Evolutionary conservation across 2,329 filamentous ascomycete genomes (phyloP), one percentile per base, ranked within the genome.

Genomic region (Cercospora sp.): DNA sequence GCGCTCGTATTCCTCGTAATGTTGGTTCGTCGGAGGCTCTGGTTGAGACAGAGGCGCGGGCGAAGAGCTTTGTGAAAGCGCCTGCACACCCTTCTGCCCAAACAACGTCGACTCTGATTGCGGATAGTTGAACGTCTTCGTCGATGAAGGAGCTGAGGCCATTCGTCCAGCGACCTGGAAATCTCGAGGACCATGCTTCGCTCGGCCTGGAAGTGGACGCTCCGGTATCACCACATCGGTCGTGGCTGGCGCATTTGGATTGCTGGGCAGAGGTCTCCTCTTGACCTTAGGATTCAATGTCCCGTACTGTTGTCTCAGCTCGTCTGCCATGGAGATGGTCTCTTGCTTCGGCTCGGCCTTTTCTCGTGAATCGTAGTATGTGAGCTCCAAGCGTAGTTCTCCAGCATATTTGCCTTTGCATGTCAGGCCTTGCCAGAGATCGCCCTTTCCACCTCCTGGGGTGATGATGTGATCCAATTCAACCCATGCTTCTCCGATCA

Each of bases 391-490:
- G 72, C 94, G 87, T 71, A 99, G 89, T 79, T 98, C 94, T 65
- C 95, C 95, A 6, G 95, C 94, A 75, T 98, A 99, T 84, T 97
- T 97, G 70, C 94, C 93, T 77, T 90, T 93, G 84, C 89, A 98
- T 71, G 87, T 91, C 73, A 99, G 83, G 67, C 85, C 89, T 78
- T 97, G 94, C 95, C 95, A 99, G 65, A 92, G 84, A 80, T 99
- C 95, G 77, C 87, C 93, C 81, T 97, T 93, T n/a, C 95, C 94
- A 60, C 95, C 95, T 59, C 95, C 94, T 1, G 89, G 84, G 20
- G 94, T 86, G 70, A 99, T 87, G 74, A 99, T 91, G 73, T 88
- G 86, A 73, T 89, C 89, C 68, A 99, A 84, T 76, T 92, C 91
- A 67, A 98, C 87, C 90, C 92, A 97, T 6, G 92, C 89, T 80